These are phyloP conservation scores for Cryphonectria naterciae DNA, from an alignment of 2,329 filamentous ascomycete species.

Conservation along the genomic window DNA sequence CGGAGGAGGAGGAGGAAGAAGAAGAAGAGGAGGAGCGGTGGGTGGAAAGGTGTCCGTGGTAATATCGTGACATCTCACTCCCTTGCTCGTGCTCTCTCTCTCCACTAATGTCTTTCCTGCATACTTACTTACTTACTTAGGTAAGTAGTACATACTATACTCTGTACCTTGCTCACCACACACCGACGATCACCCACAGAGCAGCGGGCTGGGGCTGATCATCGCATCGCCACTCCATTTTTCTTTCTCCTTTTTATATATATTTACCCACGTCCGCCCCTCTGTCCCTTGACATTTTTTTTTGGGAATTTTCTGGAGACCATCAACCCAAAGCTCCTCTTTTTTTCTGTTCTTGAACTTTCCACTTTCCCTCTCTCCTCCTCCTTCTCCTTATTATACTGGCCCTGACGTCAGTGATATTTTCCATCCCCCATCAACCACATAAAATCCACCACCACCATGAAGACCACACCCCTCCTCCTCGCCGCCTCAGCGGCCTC, in stretches of 20 bases:
- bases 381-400: background rate
- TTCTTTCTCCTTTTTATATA: background rate
- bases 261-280: background rate
- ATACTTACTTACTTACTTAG: background rate
- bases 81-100: background rate
- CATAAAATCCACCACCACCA: slow-evolving; percentile 21
- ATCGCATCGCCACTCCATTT: background rate
- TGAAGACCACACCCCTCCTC: slow-evolving; percentile 36
- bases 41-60: background rate
- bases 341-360: background rate
- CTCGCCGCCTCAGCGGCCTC: slow-evolving; percentile 36
- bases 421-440: background rate
- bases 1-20: background rate
- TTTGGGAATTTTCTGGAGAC: background rate
- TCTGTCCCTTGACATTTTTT: background rate
- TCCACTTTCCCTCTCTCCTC: background rate
- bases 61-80: background rate
- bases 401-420: background rate
- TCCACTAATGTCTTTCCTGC: background rate
- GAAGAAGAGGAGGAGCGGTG: background rate
- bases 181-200: slow-evolving; percentile 1
- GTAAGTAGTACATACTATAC: background rate
- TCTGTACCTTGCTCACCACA: background rate
- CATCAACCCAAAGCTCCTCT: background rate
- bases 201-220: background rate